phyloP scores from a whole-genome alignment of 1,284 basidiomycete species.

The Boletus mariae region DNA sequence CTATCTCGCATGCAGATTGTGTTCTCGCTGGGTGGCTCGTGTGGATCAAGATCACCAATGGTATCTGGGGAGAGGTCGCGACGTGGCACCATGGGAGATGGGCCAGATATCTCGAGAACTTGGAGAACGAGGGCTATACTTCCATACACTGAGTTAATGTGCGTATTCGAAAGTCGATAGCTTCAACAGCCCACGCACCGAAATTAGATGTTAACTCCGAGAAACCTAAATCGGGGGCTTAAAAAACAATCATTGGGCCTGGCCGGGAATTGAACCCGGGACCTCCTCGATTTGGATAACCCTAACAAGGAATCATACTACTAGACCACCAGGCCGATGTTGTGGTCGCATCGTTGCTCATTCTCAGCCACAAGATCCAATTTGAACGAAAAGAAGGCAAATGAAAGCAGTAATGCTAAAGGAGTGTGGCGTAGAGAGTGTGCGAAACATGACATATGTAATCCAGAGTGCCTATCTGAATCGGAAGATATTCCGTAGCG shows the following conservation, averaged over 20 bases:
- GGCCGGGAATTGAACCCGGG: slow-evolving; percentile 4
- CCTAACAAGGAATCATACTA: slow-evolving; percentile 59
- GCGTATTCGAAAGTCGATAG: neutral
- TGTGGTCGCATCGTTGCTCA: fast-evolving
- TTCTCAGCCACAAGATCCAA: neutral
- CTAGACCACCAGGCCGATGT: slow-evolving; percentile 49
- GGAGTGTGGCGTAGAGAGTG: slow-evolving; percentile 6
- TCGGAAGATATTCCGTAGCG: slow-evolving; percentile 46
- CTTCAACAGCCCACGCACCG: too few relatives aligned
- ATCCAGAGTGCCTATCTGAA: slow-evolving; percentile 36
- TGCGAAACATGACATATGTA: neutral
- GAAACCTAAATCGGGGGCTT: too few relatives aligned
- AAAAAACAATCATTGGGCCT: neutral
- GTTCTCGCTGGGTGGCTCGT: slow-evolving; percentile 29
- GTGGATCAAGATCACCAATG: slow-evolving; percentile 26
- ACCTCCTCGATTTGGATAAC: slow-evolving; percentile 15
- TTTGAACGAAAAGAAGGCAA: neutral
- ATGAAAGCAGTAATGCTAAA: slow-evolving; percentile 7
- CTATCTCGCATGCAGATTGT: slow-evolving; percentile 35
- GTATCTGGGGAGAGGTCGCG: slow-evolving; percentile 27
- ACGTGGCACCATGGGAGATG: slow-evolving; percentile 36
- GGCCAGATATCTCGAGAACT: slow-evolving; percentile 25
- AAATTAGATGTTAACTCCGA: too few relatives aligned
- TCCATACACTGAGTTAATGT: slow-evolving; percentile 6
- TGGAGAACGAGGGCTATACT: slow-evolving; percentile 29